A percentile compares a stretch with the other conserved stretches of the same genome.
Conservation (phyloP, 805 yeast genomes). For the Suhomyces pyralidae region DNA sequence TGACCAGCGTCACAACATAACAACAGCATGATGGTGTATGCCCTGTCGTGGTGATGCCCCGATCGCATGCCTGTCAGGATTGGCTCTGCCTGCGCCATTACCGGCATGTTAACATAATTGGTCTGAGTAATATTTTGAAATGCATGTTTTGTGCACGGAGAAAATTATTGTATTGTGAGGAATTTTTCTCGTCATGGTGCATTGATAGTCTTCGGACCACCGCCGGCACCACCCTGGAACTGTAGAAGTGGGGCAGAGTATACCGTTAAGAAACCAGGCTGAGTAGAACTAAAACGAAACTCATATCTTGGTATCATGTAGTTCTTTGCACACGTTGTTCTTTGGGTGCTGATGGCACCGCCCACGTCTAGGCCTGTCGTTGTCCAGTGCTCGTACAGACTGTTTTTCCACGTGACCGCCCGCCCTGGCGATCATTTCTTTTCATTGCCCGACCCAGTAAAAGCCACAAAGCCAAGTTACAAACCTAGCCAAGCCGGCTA, state of each 20-base stretch:
- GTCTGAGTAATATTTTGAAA: background rate
- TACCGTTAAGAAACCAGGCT: no score
- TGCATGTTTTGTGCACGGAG: background rate
- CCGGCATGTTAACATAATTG: background rate
- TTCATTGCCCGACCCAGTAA: background rate
- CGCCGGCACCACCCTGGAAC: background rate
- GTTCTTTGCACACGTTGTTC: no score
- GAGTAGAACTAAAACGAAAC: no score
- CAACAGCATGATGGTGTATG: background rate
- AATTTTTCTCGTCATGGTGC: background rate
- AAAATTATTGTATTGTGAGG: background rate
- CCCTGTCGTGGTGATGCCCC: no score
- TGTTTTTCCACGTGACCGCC: background rate
- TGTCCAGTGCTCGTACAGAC: background rate
- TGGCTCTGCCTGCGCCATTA: background rate
- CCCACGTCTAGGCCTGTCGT: background rate
- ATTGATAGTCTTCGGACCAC: background rate
- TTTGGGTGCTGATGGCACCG: background rate
- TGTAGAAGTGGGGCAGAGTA: background rate
- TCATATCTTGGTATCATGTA: no score
- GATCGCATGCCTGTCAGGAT: background rate
- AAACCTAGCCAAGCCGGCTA: background rate
- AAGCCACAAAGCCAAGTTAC: background rate
- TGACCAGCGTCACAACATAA: background rate
- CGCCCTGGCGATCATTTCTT: background rate